Base-by-base conservation (phyloP, 306 rosid genomes). In the Cucumis hystrix region DNA sequence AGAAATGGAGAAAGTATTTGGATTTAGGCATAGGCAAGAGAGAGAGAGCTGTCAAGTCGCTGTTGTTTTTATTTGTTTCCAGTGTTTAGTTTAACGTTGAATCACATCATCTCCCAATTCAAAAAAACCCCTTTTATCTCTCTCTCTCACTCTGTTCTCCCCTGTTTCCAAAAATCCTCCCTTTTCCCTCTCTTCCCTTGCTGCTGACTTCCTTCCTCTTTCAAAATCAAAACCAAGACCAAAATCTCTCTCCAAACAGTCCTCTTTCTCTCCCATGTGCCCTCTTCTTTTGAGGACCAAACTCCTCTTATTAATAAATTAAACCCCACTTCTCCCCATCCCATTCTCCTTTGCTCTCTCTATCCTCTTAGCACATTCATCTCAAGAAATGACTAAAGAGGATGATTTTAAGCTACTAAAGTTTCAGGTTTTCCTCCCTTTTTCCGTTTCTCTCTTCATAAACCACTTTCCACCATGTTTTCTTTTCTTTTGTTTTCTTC, bases 331-430 rank as follows among this genome's bases (percentile, higher is more conserved):
- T 14, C 40, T 6, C 59, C 59, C 59, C 43, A 25, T 45, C 11
- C 49, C 49, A 43, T 68, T 41, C 54, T 10, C 2, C 28, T 25
- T 15, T 59, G 17, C 10, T 10, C 52, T 18, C 35, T 66, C 28
- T 11, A 15, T 11, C 23, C 10, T 43, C 49, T 43, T 9, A 43
- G 8, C 23, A 35, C 68, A 6, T 62, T 18, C 52, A 0, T 3
- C 37, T 25, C 33, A 82, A 87, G 89, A 89, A 87, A 95, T 95
- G 98, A 89, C 95, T 83, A 92, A 92, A 89, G 96, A 89, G 80
- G 97, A 89, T 39, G 96, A 92, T 89, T 95, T 89, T 86, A 95
- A 90, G 96, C 95, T 95, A 65, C 97, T 95, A 77, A 92, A 90
- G 88, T 90, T 95, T 91, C 96, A 95, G 92, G 98, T 92, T 74